Evolutionary conservation across 371 early-diverging fungal species (phyloP).

Genomic region (Actinomortierella wolfii): DNA sequence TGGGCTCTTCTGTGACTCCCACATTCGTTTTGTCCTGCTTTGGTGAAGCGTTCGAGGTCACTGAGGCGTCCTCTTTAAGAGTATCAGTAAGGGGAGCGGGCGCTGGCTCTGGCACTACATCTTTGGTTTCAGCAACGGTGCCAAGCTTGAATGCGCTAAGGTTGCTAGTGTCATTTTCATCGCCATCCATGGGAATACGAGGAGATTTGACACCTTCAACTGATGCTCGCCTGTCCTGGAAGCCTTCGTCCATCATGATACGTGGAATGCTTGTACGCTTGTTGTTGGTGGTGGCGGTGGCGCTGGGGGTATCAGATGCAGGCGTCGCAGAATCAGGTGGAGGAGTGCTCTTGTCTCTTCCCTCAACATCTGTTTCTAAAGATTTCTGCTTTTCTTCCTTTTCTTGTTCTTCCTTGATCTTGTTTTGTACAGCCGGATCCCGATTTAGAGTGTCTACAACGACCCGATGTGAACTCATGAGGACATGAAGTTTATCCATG

Average conservation of each 20-base stretch:
- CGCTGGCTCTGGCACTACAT: no score
- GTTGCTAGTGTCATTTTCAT: constrained; percentile 5
- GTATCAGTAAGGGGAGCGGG: no score
- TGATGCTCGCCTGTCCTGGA: no score
- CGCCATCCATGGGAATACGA: constrained; percentile 33
- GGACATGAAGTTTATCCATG: constrained; percentile 52
- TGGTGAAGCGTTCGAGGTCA: no score
- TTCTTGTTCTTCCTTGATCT: constrained; percentile 11
- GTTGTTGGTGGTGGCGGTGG: not conserved
- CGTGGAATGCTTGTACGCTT: constrained; percentile 17
- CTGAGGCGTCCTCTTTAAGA: no score
- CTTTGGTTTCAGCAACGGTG: not conserved
- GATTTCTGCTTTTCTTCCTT: not conserved
- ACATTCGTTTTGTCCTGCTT: no score
- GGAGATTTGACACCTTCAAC: not conserved
- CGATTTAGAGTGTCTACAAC: constrained; percentile 47
- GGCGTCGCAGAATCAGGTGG: not conserved
- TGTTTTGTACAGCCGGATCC: constrained; percentile 36
- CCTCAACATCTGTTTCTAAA: not conserved
- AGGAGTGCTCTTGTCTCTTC: not conserved
- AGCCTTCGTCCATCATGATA: no score
- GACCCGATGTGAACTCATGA: constrained; percentile 55
- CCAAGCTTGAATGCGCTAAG: not conserved
- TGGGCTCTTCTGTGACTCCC: no score
- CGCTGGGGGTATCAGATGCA: not conserved